phyloP scores from a whole-genome alignment of 2,329 filamentous ascomycete species.

The Thermothelomyces thermophilus region DNA sequence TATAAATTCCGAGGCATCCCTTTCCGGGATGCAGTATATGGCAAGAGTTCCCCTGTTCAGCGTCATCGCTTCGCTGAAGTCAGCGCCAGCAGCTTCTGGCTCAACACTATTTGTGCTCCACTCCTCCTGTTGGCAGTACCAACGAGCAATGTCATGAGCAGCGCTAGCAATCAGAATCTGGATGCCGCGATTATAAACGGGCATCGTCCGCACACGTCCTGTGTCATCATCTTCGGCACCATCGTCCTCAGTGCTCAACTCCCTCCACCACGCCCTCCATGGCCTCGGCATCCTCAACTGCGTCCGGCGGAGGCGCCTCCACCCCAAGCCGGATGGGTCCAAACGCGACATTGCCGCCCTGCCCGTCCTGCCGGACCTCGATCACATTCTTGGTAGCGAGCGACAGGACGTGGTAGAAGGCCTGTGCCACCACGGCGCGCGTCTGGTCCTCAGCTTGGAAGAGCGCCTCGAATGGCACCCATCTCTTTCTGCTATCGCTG shows the following conservation, averaged over 20 bases:
- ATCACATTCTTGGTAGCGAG: constrained; percentile 62
- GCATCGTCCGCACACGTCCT: not conserved
- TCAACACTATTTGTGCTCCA: no score
- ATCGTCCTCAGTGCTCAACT: constrained; percentile 7
- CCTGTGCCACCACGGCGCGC: constrained; percentile 62
- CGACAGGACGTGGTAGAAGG: constrained; percentile 65
- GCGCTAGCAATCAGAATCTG: no score
- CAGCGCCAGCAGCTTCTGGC: no score
- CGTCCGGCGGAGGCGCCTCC: constrained; percentile 12
- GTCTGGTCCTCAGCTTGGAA: constrained; percentile 51
- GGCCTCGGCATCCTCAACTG: not conserved
- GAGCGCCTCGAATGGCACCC: constrained; percentile 62
- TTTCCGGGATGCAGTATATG: no score
- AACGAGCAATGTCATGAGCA: no score
- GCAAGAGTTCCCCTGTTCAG: no score
- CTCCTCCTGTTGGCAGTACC: no score
- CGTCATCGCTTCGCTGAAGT: no score
- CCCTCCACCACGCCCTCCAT: constrained; percentile 18
- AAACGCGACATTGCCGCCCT: constrained; percentile 32
- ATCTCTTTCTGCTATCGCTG: constrained; percentile 26
- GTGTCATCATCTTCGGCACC: not conserved
- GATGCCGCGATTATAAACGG: not conserved
- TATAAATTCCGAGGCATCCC: no score
- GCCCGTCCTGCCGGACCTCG: constrained; percentile 52
- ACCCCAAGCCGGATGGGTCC: constrained; percentile 43